Conservation (phyloP, 1,284 basidiomycete genomes). For the Ceratobasidium sp. region DNA sequence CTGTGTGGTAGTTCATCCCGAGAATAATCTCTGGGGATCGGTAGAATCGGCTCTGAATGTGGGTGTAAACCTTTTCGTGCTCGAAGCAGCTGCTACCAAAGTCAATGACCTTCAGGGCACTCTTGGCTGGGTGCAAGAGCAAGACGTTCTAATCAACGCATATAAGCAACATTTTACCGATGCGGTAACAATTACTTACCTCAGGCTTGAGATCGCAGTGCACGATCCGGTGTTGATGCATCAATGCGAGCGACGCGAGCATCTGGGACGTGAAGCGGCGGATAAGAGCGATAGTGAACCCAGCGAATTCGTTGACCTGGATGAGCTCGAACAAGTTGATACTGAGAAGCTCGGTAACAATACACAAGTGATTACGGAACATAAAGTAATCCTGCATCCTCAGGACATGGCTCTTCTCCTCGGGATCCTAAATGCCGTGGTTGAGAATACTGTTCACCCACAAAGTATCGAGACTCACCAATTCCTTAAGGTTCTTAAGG, state of each 20-base stretch:
- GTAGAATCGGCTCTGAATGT: slow-evolving; percentile 96
- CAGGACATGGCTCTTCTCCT: slow-evolving; percentile 96
- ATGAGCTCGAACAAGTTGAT: slow-evolving; percentile 99
- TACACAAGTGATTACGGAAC: slow-evolving; percentile 96
- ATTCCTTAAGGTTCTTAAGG: slow-evolving; percentile 92
- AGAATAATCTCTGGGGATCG: slow-evolving; percentile 94
- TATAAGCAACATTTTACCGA: slow-evolving; percentile 7
- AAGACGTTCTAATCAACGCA: slow-evolving; percentile 77
- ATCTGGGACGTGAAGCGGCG: slow-evolving; percentile 96
- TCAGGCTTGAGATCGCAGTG: slow-evolving; percentile 99
- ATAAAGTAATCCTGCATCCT: slow-evolving; percentile 99
- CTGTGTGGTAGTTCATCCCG: slow-evolving; percentile 94
- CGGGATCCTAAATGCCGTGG: slow-evolving; percentile 72
- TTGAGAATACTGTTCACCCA: background rate
- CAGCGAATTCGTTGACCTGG: slow-evolving; percentile 97
- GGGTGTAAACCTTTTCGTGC: slow-evolving; percentile 98
- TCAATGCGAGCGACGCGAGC: slow-evolving; percentile 85
- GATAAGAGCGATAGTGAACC: slow-evolving; percentile 93
- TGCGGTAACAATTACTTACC: slow-evolving; percentile 57
- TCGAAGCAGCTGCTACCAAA: slow-evolving; percentile 99
- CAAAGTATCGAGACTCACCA: slow-evolving; percentile 64
- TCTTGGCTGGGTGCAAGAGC: slow-evolving; percentile 91
- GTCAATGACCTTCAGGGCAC: slow-evolving; percentile 97
- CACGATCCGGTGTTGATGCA: slow-evolving; percentile 97
- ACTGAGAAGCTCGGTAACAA: slow-evolving; percentile 96